Conservation (phyloP, 2,329 filamentous ascomycete species). For the Claviceps sp. region DNA sequence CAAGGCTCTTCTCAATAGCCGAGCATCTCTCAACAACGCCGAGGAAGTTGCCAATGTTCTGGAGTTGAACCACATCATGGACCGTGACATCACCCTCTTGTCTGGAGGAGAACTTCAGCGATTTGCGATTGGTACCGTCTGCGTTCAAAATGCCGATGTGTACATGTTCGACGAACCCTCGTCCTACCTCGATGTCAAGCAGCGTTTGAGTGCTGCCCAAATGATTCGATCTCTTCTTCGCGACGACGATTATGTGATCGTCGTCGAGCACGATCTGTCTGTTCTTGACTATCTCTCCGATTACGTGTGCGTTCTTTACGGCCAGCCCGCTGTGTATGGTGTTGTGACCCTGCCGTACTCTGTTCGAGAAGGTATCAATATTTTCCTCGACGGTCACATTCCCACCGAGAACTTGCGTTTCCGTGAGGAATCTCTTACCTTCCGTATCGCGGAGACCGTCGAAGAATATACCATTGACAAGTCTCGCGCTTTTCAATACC, state of each 20-base stretch:
- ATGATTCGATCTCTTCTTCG: conserved; percentile 86
- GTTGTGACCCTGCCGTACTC: conserved; percentile 93
- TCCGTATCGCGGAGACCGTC: conserved; percentile 79
- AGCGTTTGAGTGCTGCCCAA: conserved; percentile 82
- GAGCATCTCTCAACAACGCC: conserved; percentile 64
- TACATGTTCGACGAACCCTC: conserved; percentile 99
- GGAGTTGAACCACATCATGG: conserved; percentile 77
- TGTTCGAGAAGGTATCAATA: conserved; percentile 97
- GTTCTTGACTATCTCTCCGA: conserved; percentile 97
- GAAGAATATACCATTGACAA: conserved; percentile 83
- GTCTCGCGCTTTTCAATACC: conserved; percentile 74
- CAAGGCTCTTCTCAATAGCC: conserved; percentile 60
- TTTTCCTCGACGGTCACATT: conserved; percentile 96
- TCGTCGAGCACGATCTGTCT: conserved; percentile 98
- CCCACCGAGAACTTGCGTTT: conserved; percentile 97
- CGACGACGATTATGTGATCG: conserved; percentile 89
- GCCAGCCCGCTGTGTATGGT: conserved; percentile 89
- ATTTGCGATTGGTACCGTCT: conserved; percentile 92
- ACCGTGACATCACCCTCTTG: conserved; percentile 78
- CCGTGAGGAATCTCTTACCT: conserved; percentile 91
- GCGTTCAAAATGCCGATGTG: conserved; percentile 89
- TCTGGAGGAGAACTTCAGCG: conserved; percentile 97
- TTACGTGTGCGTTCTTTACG: conserved; percentile 95
- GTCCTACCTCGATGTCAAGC: conserved; percentile 98
- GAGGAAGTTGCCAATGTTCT: conserved; percentile 73